Evolutionary conservation across 108 stramenopile genomes (phyloP), one percentile per base, ranked within the genome.

Genomic region (Skeletonema potamos): DNA sequence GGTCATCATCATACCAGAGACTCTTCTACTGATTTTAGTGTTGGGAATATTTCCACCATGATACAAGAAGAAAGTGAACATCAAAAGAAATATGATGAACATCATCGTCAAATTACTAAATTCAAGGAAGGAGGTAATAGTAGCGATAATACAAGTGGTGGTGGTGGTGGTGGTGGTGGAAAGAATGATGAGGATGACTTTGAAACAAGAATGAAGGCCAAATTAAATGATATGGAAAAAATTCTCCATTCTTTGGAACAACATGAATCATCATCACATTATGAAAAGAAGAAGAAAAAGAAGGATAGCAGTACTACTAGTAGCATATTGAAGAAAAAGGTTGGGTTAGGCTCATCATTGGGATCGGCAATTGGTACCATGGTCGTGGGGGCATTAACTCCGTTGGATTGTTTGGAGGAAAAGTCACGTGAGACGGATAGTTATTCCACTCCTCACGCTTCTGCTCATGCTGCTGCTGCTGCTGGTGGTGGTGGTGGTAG

Each of bases 1-100:
- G 12, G 27, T 26, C 32, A 65, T 43, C 37, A 32, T 48, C 63
- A 59, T n/a, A 33, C 37, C 54, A 72, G 71, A 51, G 72, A 67
- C 70, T 66, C 70, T 15, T 80, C 79, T 12, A 67, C 62, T 0
- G 79, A 81, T 41, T 81, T 81, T 48, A 68, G 66, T 12, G 39
- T 81, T 36, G 79, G 79, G n/a, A 74, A 81, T 24, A 81, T 81
- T 1, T 81, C 79, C 46, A 51, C 68, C 36, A 74, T 81, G 79
- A 74, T 81, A 0, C 73, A 74, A 61, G 68, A 81, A 24, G 79
- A 81, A 51, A 74, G 64, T 41, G 73, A 81, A 56, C 73, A 74
- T 63, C 79, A 81, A 36, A 41, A 66, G 33, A 73, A 68, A 27
- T 61, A 74, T 28, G 64, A 58, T 30, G 62, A 79, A 22, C 75